phyloP scores from a whole-genome alignment of 345 rosid species.

The Pseudoturritis turrita region DNA sequence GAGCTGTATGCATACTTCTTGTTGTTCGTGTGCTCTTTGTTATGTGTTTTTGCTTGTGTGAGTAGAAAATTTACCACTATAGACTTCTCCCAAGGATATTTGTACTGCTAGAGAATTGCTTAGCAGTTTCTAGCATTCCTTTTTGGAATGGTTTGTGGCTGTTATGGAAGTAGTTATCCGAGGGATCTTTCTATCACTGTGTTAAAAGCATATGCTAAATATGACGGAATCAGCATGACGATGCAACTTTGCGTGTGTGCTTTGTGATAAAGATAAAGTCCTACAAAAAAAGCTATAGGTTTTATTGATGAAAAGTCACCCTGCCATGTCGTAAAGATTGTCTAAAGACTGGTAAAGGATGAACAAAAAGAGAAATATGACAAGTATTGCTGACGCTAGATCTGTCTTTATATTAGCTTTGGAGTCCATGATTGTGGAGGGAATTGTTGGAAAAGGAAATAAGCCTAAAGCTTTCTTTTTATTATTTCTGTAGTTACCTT shows the following conservation, averaged over 20 bases:
- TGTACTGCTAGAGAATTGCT: conserved; percentile 1
- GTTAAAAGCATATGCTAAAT: conserved; percentile 22
- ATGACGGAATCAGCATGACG: conserved; percentile 17
- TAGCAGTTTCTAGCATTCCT: conserved; percentile 10
- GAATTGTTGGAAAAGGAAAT: conserved; percentile 34
- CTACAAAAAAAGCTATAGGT: conserved; percentile 16
- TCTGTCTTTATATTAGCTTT: conserved; percentile 27
- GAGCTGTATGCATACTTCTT: background rate
- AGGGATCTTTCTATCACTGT: conserved; percentile 16
- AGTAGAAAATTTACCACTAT: background rate
- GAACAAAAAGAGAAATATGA: conserved; percentile 27
- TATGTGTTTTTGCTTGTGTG: background rate
- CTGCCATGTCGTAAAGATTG: conserved; percentile 33
- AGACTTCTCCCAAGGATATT: background rate
- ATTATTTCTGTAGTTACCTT: conserved; percentile 17
- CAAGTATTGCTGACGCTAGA: conserved; percentile 30
- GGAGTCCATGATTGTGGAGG: conserved; percentile 30
- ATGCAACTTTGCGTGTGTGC: conserved; percentile 21
- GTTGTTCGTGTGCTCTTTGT: background rate
- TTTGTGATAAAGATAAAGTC: conserved; percentile 33
- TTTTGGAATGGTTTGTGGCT: conserved; percentile 20
- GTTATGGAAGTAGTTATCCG: background rate
- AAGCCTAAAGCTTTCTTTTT: conserved; percentile 15
- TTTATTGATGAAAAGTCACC: conserved; percentile 24
- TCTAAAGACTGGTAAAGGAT: conserved; percentile 12